Evolutionary conservation across 257 asterid genomes (phyloP).

Genomic region (Leptodermis oblonga): DNA sequence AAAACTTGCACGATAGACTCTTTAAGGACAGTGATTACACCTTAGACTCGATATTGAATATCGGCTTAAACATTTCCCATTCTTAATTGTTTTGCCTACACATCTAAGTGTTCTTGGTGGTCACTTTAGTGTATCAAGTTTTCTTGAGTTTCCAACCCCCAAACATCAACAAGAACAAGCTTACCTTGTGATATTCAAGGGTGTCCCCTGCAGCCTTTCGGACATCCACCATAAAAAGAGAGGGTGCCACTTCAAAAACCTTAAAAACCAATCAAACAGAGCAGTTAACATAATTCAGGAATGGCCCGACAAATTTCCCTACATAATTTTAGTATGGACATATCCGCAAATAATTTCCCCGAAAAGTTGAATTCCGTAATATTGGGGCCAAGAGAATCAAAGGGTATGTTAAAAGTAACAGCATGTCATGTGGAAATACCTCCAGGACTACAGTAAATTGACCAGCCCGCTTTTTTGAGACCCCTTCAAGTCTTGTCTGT

Average conservation of each 20-base stretch:
- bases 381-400: neutral
- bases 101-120: too few relatives aligned
- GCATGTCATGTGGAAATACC: conserved; percentile 39
- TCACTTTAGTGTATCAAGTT: too few relatives aligned
- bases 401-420: neutral
- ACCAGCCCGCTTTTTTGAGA: conserved; percentile 55
- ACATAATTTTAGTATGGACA: neutral
- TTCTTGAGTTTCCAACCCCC: too few relatives aligned
- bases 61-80: too few relatives aligned
- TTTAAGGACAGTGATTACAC: too few relatives aligned
- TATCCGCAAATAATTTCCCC: neutral
- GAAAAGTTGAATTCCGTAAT: neutral
- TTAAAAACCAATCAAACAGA: conserved; percentile 17
- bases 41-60: too few relatives aligned
- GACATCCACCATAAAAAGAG: conserved; percentile 94
- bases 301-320: neutral
- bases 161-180: too few relatives aligned
- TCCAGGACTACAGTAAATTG: conserved; percentile 91
- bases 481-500: conserved; percentile 92
- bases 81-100: too few relatives aligned
- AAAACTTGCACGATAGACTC: neutral
- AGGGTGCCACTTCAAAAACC: conserved; percentile 87
- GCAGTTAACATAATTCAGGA: neutral
- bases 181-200: conserved; percentile 84
- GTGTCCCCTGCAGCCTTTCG: conserved; percentile 94